Conservation (phyloP, 306 rosid genomes). For the apple (Malus domestica) region ASM211411v1 NC_041793.1:19920001-19920500, state of each 20-base stretch:
- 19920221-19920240: background rate
- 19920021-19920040: too few relatives aligned
- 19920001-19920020: too few relatives aligned
- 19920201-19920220: background rate
- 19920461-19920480: constrained; percentile 57
- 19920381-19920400: background rate
- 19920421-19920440: background rate
- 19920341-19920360: background rate
- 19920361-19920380: background rate
- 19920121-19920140: background rate
- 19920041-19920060: background rate
- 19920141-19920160: background rate
- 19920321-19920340: background rate
- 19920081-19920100: background rate
- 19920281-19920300: background rate
- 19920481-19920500: constrained; percentile 56
- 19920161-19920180: background rate
- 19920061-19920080: background rate
- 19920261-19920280: background rate
- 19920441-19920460: constrained; percentile 74
- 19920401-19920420: background rate
- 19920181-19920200: background rate
- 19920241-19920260: background rate
- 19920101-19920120: too few relatives aligned
- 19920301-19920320: background rate